These are phyloP conservation scores for Tillandsia leiboldiana DNA, from an alignment of 176 grass and related monocot species.

Conservation along the genomic window DNA sequence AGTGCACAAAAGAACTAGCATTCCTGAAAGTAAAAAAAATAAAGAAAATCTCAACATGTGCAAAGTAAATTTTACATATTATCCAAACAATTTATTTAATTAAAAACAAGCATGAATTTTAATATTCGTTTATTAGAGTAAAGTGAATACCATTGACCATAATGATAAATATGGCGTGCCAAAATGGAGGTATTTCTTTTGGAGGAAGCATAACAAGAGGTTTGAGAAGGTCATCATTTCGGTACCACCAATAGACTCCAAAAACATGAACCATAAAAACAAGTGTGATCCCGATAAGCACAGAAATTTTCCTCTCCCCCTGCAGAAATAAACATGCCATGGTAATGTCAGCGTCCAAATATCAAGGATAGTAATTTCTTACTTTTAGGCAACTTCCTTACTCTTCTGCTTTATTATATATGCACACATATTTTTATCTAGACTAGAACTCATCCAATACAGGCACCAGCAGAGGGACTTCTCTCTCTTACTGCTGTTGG, in stretches of 20 bases:
- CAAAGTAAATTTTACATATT: no score
- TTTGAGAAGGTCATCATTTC: conserved; percentile 72
- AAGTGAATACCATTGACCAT: conserved; percentile 82
- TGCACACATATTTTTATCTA: no score
- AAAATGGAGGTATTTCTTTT: conserved; percentile 92
- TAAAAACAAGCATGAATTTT: conserved; percentile 9
- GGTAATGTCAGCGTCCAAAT: not conserved
- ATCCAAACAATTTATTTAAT: no score
- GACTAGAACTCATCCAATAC: no score
- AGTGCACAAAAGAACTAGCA: no score
- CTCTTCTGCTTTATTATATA: no score
- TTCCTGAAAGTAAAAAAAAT: no score
- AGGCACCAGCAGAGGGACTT: no score
- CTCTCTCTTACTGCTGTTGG: no score
- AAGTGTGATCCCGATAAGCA: conserved; percentile 69
- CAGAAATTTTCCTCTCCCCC: conserved; percentile 78
- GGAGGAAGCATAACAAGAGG: conserved; percentile 93
- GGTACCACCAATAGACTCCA: conserved; percentile 95
- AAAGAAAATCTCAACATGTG: no score
- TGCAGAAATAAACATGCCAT: conserved; percentile 27
- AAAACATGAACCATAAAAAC: conserved; percentile 85
- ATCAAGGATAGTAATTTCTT: no score
- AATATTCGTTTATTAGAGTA: not conserved
- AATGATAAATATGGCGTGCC: conserved; percentile 98
- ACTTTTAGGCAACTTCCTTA: no score